Evolutionary conservation across 495 filamentous ascomycete species (phyloP).

Genomic region (Xylaria intraflava): DNA sequence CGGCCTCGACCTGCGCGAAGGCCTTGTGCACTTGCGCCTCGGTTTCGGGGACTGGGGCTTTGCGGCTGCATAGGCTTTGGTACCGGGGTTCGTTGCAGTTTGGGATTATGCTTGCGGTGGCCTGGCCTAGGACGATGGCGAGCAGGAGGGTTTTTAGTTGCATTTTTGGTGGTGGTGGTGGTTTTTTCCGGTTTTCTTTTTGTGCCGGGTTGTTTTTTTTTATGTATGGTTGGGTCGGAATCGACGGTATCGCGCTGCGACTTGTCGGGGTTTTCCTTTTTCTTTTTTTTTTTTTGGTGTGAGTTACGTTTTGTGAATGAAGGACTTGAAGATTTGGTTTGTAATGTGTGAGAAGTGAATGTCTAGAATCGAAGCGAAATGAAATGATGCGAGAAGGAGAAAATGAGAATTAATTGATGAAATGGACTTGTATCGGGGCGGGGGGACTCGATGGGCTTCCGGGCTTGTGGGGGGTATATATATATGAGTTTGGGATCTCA

Average conservation of each 20-base stretch:
- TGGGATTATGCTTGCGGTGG: conserved; percentile 6
- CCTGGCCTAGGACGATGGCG: neutral
- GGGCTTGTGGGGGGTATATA: no score
- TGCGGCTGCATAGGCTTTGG: neutral
- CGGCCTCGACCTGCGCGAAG: neutral
- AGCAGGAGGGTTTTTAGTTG: neutral
- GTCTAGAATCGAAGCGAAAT: neutral
- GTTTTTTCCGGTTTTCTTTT: no score
- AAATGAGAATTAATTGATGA: neutral
- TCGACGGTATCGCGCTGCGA: neutral
- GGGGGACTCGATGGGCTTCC: no score
- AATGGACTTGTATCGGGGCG: neutral
- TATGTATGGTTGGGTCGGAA: no score
- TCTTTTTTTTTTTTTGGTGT: neutral
- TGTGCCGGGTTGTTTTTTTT: no score
- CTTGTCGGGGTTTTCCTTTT: neutral
- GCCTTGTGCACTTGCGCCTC: neutral
- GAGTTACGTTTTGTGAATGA: neutral
- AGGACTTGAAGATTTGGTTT: neutral
- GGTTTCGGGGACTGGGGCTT: neutral
- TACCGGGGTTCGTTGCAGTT: no score
- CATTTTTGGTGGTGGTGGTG: neutral
- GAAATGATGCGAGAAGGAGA: no score
- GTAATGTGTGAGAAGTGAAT: neutral
- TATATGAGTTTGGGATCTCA: no score